Conservation (phyloP, 73 alveolate genomes). For the Paraurostyla sp. region DNA sequence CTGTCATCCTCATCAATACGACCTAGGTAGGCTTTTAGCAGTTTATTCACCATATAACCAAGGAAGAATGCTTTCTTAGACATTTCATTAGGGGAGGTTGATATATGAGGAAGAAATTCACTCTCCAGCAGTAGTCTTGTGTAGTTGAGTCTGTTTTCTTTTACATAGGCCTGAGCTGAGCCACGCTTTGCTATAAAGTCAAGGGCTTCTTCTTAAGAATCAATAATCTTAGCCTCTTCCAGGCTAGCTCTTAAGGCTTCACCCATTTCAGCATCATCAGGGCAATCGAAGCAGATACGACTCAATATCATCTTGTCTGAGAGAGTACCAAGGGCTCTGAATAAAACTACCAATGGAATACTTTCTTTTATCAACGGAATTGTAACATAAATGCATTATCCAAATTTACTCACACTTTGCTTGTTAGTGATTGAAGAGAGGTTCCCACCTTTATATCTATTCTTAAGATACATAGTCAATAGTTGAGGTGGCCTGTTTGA, state of each 20-base stretch:
- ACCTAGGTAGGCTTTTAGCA: slow-evolving; percentile 97
- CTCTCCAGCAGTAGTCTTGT: slow-evolving; percentile 94
- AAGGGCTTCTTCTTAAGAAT: slow-evolving; percentile 90
- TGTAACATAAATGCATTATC: slow-evolving; percentile 87
- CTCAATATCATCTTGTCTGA: slow-evolving; percentile 94
- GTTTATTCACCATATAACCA: slow-evolving; percentile 98
- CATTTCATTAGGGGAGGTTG: slow-evolving; percentile 78
- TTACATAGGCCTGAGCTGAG: slow-evolving; percentile 77
- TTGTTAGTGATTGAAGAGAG: slow-evolving; percentile 12
- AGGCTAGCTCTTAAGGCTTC: slow-evolving; percentile 92
- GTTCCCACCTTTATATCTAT: slow-evolving; percentile 75
- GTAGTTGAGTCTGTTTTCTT: slow-evolving; percentile 82
- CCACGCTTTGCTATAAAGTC: slow-evolving; percentile 97
- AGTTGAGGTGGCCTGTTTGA: slow-evolving; percentile 85
- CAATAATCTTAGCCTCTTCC: slow-evolving; percentile 82
- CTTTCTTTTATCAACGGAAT: slow-evolving; percentile 93
- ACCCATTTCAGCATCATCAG: slow-evolving; percentile 89
- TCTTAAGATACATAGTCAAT: slow-evolving; percentile 75
- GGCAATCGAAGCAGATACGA: slow-evolving; percentile 92
- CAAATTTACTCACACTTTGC: slow-evolving; percentile 61
- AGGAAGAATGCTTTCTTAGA: slow-evolving; percentile 97
- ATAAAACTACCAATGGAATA: slow-evolving; percentile 93
- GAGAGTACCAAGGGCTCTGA: slow-evolving; percentile 95
- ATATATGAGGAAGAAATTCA: slow-evolving; percentile 98
- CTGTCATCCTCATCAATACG: slow-evolving; percentile 99